phyloP scores from a whole-genome alignment of 208 protist species.

The Trypanosomatidae sp. region DNA sequence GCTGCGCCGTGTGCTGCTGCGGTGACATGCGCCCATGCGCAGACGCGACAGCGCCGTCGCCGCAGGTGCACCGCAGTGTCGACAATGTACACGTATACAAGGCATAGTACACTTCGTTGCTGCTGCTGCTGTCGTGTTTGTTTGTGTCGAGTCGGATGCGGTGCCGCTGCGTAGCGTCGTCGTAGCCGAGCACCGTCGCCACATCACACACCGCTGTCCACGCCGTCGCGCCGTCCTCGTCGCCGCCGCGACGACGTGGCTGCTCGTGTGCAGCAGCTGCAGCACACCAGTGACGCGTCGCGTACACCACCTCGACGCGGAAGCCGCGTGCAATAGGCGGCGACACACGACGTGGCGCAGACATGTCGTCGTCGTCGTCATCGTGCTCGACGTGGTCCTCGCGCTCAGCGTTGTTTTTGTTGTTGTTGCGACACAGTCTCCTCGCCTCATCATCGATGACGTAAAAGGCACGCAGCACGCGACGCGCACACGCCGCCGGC shows the following conservation, averaged over 20 bases:
- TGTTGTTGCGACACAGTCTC: no score
- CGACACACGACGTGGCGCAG: background rate
- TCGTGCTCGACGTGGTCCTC: no score
- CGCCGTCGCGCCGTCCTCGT: background rate
- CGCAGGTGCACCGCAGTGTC: background rate
- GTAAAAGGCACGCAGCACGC: slow-evolving; percentile 17
- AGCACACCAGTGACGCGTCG: background rate
- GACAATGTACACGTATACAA: no score
- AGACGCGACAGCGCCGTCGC: background rate
- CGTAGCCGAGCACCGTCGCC: slow-evolving; percentile 43
- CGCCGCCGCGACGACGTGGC: background rate
- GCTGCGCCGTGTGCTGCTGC: background rate
- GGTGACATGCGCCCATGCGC: no score
- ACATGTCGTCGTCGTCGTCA: background rate
- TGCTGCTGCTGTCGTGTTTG: no score
- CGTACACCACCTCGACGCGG: background rate
- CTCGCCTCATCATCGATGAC: background rate
- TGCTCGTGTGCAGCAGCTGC: background rate
- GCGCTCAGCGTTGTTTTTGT: no score
- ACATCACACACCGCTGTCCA: slow-evolving; percentile 5
- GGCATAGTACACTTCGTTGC: slow-evolving; percentile 5
- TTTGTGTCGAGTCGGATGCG: slow-evolving; percentile 14
- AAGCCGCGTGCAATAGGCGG: background rate
- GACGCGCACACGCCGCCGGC: slow-evolving; percentile 16
- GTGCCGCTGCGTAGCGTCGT: slow-evolving; percentile 31